A percentile compares a stretch with the other conserved stretches of the same genome.
Conservation (phyloP, 495 filamentous ascomycete genomes). For the Friedmanniomyces simplex region DNA sequence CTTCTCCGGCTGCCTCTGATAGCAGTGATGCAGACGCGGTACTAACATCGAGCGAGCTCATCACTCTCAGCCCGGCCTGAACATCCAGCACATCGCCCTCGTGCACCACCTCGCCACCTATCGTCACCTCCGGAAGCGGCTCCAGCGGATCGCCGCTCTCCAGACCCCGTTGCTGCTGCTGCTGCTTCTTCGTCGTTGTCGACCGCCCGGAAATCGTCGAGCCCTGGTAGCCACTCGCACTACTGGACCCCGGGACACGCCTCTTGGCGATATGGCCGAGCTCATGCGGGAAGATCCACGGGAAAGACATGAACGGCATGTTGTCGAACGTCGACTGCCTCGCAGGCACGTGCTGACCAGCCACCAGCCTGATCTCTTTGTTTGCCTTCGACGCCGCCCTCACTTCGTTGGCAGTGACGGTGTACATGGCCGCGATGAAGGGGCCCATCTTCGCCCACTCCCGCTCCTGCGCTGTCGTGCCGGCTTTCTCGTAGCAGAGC, state of each 20-base stretch:
- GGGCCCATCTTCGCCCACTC: conserved; percentile 50
- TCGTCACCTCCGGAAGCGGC: conserved; percentile 4
- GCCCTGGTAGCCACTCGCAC: background rate
- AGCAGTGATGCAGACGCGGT: too few species aligned
- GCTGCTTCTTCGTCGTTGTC: background rate
- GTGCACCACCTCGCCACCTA: conserved; percentile 1
- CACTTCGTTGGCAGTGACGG: conserved; percentile 63
- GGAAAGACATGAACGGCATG: conserved; percentile 84
- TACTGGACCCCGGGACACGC: background rate
- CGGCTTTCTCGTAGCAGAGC: conserved; percentile 50
- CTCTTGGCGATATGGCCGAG: conserved; percentile 41
- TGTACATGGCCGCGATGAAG: conserved; percentile 80
- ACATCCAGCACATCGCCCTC: conserved; percentile 1
- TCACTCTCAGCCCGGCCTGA: background rate
- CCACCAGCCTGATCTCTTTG: conserved; percentile 27
- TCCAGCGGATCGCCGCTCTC: background rate
- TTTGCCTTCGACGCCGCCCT: conserved; percentile 41
- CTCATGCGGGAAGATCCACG: conserved; percentile 72
- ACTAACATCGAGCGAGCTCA: too few species aligned
- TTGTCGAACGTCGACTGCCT: conserved; percentile 31
- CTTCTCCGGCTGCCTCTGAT: background rate
- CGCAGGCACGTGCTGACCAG: conserved; percentile 29
- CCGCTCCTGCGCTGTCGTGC: conserved; percentile 33
- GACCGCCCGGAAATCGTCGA: background rate
- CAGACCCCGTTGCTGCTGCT: background rate